Conservation (phyloP, 768 basidiomycete species). For the Trametes cinnabarina region DNA sequence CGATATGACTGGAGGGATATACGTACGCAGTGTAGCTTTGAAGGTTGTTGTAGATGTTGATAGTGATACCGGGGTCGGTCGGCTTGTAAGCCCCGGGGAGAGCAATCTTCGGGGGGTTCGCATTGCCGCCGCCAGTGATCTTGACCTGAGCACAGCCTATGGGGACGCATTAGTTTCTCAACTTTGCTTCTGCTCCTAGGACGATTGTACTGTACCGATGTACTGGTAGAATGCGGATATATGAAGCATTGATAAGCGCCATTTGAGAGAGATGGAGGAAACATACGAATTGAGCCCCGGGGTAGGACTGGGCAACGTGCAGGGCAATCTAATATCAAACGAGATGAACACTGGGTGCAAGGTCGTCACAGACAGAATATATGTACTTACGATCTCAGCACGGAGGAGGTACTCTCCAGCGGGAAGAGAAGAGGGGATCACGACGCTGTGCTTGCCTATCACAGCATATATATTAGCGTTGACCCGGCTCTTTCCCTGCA, state of each 20-base stretch:
- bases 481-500: no score
- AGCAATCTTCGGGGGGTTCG: conserved; percentile 46
- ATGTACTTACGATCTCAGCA: conserved; percentile 43
- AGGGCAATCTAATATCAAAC: conserved; percentile 33
- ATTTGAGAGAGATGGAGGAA: not conserved
- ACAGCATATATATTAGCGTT: no score
- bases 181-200: not conserved
- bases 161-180: not conserved
- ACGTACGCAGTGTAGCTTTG: conserved; percentile 45
- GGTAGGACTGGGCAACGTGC: conserved; percentile 44
- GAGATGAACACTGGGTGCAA: conserved; percentile 21
- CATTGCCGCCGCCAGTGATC: conserved; percentile 45
- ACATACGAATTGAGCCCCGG: conserved; percentile 45
- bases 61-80: conserved; percentile 51
- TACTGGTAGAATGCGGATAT: conserved; percentile 24
- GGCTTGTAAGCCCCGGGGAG: conserved; percentile 47
- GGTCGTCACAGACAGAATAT: not conserved
- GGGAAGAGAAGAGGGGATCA: conserved; percentile 45
- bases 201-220: conserved; percentile 31
- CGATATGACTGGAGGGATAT: not conserved
- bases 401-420: conserved; percentile 50
- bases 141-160: conserved; percentile 50
- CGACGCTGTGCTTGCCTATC: conserved; percentile 44
- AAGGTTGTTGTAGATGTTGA: conserved; percentile 58
- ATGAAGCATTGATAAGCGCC: not conserved